These are phyloP conservation scores for Parastagonospora nodorum DNA, from an alignment of 2,329 filamentous ascomycete genomes.

Conservation along the genomic window DNA sequence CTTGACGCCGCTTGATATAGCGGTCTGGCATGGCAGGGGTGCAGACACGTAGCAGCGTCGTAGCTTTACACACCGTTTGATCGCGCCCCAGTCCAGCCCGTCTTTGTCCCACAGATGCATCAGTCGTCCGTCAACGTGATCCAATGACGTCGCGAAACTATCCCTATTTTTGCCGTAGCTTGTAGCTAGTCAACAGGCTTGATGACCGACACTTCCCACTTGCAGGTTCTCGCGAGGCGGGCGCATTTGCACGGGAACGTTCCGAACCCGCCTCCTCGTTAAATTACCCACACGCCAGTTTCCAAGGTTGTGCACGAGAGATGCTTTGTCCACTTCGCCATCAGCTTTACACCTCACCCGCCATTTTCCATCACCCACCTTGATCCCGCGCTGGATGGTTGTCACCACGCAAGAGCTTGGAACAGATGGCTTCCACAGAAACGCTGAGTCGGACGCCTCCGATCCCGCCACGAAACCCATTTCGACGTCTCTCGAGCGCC, in stretches of 20 bases:
- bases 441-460: slow-evolving; percentile 23
- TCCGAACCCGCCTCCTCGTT: slow-evolving; percentile 23
- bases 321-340: slow-evolving; percentile 14
- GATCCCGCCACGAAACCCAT: slow-evolving; percentile 18
- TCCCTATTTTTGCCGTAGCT: slow-evolving; percentile 17
- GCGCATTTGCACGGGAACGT: too few relatives aligned
- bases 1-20: not conserved
- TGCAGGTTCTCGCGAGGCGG: slow-evolving; percentile 16
- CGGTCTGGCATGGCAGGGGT: slow-evolving; percentile 6
- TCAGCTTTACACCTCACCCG: slow-evolving; percentile 10
- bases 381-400: not conserved
- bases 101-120: slow-evolving; percentile 11
- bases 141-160: slow-evolving; percentile 21
- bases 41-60: slow-evolving; percentile 17
- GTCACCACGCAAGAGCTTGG: slow-evolving; percentile 8
- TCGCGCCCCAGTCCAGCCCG: slow-evolving; percentile 10
- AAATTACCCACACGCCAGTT: slow-evolving; percentile 26
- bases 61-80: slow-evolving; percentile 13
- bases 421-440: slow-evolving; percentile 14
- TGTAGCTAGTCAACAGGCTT: slow-evolving; percentile 19
- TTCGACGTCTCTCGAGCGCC: slow-evolving; percentile 18
- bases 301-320: slow-evolving; percentile 10
- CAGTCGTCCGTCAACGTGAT: slow-evolving; percentile 11
- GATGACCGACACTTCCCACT: slow-evolving; percentile 18
- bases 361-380: not conserved